Base-by-base conservation (phyloP, 202 grass and related monocot genomes). In the Brachypodium distachyon region DNA sequence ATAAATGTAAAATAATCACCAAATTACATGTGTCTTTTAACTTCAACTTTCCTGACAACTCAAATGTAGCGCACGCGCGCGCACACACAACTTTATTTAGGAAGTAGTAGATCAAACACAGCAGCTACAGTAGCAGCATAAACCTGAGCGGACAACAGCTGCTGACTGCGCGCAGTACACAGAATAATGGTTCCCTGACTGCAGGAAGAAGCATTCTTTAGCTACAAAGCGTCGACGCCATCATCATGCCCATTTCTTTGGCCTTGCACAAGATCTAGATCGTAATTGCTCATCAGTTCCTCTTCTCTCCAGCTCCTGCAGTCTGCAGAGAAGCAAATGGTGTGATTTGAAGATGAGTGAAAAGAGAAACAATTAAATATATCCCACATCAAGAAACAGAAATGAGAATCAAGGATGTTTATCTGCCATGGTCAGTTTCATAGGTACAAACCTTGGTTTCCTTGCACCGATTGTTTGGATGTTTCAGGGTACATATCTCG, bases 401-500 rank as follows among this genome's bases (percentile, higher is more conserved):
- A 14, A 22, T 17, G 5, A 3, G 13, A 7, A 46, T 46, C 6
- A 5, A 40, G 19, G 13, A 66, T 28, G 25, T 12, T 18, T 2
- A 12, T 18, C 21, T 18, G 14, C 14, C 58, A 44, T 1, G 39
- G 5, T 34, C 5, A 12, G 59, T 16, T 28, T 9, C 16, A n/a
- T n/a, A 33, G 3, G 26, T 13, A 42, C 70, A 47, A 22, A 83
- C 88, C 65, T 73, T 51, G 22, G 5, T 38, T n/a, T 53, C 46
- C 47, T 53, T n/a, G 27, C 78, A 52, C 53, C 28, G 52, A 36
- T 79, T 11, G 12, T 83, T 75, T 87, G 85, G 80, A 87, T 62
- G 44, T 79, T 61, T 83, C 69, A 83, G 74, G 67, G 61, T n/a
- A n/a, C n/a, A n/a, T n/a, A n/a, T 73, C 61, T 50, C 2, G 12